Percentiles rank a stretch among this genome's conserved stretches.
phyloP scores from a whole-genome alignment of 1,284 basidiomycete species.

The Cerioporus squamosus region DNA sequence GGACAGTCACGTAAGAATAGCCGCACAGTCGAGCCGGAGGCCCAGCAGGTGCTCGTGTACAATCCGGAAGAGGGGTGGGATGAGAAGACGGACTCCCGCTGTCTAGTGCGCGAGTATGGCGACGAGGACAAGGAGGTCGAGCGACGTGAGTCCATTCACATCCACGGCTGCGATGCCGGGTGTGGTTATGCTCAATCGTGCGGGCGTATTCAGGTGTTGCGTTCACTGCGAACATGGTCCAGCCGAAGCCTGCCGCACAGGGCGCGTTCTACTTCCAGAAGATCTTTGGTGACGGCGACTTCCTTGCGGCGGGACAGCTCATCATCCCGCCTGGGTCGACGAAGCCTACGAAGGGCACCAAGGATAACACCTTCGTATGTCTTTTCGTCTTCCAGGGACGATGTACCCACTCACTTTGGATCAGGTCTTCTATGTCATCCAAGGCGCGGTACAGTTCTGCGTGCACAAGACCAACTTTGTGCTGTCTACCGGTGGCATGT shows the following conservation, averaged over 20 bases:
- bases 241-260: conserved; percentile 60
- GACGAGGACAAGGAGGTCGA: conserved; percentile 58
- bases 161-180: background rate
- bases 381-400: background rate
- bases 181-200: background rate
- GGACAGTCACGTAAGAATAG: conserved; percentile 46
- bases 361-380: conserved; percentile 95
- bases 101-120: conserved; percentile 74
- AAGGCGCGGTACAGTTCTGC: conserved; percentile 86
- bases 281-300: conserved; percentile 92
- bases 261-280: conserved; percentile 88
- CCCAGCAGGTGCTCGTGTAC: conserved; percentile 36
- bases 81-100: conserved; percentile 71
- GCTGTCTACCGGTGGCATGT: conserved; percentile 84
- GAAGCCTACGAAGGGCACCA: conserved; percentile 89
- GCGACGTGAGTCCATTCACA: conserved; percentile 60
- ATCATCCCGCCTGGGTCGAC: conserved; percentile 76
- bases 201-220: conserved; percentile 60
- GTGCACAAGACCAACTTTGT: conserved; percentile 82
- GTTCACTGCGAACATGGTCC: conserved; percentile 69
- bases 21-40: conserved; percentile 41
- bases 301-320: conserved; percentile 89
- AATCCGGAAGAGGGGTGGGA: conserved; percentile 90
- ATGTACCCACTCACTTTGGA: background rate
- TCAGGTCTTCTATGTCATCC: conserved; percentile 87